phyloP scores from a whole-genome alignment of 2,329 filamentous ascomycete species.

The Fusarium penzigii region DNA sequence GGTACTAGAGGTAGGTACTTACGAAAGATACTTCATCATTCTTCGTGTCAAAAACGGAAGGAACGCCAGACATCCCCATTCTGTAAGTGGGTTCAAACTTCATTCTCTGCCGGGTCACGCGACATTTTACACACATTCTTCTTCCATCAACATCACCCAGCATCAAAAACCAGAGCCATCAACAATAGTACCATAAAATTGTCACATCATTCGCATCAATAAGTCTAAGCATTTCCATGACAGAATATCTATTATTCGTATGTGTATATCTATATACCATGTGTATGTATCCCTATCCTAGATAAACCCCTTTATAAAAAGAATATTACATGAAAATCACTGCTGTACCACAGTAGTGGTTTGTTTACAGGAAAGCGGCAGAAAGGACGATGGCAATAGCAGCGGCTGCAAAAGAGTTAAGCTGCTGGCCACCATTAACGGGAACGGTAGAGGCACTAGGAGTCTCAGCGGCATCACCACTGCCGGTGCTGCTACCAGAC shows the following conservation, averaged over 20 bases:
- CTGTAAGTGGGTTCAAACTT: neutral
- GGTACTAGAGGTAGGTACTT: too few species aligned
- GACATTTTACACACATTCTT: neutral
- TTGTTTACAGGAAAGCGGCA: conserved; percentile 31
- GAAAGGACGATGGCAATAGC: conserved; percentile 33
- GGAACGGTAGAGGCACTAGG: conserved; percentile 10
- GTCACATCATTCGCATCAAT: too few species aligned
- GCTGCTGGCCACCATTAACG: conserved; percentile 19
- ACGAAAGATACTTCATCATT: too few species aligned
- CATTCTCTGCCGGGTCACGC: neutral
- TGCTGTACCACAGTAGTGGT: neutral
- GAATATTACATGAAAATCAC: neutral
- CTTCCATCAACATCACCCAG: neutral
- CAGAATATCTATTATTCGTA: too few species aligned
- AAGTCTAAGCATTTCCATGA: too few species aligned
- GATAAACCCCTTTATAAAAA: neutral
- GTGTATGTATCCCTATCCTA: neutral
- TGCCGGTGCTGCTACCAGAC: conserved; percentile 30
- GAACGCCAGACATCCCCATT: too few species aligned
- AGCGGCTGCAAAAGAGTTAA: conserved; percentile 35
- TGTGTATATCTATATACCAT: too few species aligned
- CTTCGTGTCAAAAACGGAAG: too few species aligned
- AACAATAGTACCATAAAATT: too few species aligned
- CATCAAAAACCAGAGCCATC: neutral
- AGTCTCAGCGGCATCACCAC: conserved; percentile 13